phyloP scores from a whole-genome alignment of 257 asterid genomes.

The Solanum bulbocastanum region DNA sequence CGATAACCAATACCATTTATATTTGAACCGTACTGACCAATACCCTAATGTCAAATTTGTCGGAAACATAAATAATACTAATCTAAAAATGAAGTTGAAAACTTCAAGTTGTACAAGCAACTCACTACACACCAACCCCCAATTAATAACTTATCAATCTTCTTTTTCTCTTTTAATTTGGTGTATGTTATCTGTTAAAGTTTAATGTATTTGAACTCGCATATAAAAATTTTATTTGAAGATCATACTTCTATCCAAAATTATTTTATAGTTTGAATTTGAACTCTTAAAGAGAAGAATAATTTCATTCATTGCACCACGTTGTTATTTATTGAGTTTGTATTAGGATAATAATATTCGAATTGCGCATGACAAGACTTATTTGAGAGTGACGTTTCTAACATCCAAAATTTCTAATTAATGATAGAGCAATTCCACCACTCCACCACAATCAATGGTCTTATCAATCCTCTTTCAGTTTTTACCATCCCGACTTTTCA shows the following conservation, averaged over 20 bases:
- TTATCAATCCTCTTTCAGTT: not conserved
- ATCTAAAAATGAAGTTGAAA: not conserved
- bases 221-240: too few species aligned
- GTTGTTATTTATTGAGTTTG: accelerated
- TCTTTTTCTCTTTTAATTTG: too few species aligned
- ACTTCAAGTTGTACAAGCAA: not conserved
- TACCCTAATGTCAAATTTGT: not conserved
- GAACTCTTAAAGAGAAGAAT: too few species aligned
- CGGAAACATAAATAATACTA: not conserved
- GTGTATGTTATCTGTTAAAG: not conserved
- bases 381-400: accelerated
- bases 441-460: accelerated
- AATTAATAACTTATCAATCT: not conserved
- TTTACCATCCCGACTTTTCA: not conserved
- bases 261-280: too few species aligned
- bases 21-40: not conserved
- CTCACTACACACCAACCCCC: not conserved
- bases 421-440: accelerated
- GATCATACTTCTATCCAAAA: accelerated
- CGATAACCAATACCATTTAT: not conserved
- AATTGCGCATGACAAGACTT: accelerated
- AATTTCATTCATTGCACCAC: too few species aligned
- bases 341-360: accelerated
- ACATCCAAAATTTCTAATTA: too few species aligned
- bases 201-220: too few species aligned